These are phyloP conservation scores for Penstemon newberryi DNA, from an alignment of 257 asterid genomes.

Conservation along the genomic window DNA sequence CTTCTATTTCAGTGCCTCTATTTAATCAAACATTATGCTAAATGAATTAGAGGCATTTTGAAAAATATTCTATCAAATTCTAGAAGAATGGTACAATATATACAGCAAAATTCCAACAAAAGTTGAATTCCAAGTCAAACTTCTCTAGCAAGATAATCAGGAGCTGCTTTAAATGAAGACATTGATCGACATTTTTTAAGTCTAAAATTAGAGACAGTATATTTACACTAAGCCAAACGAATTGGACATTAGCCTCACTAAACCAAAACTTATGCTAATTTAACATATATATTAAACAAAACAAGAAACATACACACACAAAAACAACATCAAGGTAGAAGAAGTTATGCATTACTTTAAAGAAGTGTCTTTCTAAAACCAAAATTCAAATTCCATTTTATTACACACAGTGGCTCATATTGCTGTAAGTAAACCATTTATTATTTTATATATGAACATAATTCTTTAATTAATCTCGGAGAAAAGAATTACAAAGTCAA, in stretches of 20 bases:
- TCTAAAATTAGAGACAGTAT: background rate
- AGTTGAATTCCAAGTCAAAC: background rate
- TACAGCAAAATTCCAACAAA: background rate
- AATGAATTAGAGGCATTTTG: conserved; percentile 1
- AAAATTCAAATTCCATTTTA: background rate
- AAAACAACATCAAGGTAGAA: background rate
- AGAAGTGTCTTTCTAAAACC: background rate
- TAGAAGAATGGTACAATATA: background rate
- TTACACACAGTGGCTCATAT: background rate
- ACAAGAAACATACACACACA: background rate
- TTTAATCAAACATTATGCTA: conserved; percentile 17
- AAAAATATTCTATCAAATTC: conserved; percentile 12
- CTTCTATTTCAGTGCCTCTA: conserved; percentile 40
- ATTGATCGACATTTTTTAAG: background rate
- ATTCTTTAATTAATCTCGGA: background rate
- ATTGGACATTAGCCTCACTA: background rate
- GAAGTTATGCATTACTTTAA: background rate
- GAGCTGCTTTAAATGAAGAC: background rate
- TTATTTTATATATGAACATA: background rate
- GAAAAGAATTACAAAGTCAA: too few species aligned
- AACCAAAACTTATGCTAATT: background rate
- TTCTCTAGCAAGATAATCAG: background rate
- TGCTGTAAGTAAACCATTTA: background rate
- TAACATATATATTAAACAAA: too few species aligned
- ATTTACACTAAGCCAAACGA: background rate